Evolutionary conservation across 2,329 filamentous ascomycete species (phyloP).

Genomic region (Cercospora janseana): DNA sequence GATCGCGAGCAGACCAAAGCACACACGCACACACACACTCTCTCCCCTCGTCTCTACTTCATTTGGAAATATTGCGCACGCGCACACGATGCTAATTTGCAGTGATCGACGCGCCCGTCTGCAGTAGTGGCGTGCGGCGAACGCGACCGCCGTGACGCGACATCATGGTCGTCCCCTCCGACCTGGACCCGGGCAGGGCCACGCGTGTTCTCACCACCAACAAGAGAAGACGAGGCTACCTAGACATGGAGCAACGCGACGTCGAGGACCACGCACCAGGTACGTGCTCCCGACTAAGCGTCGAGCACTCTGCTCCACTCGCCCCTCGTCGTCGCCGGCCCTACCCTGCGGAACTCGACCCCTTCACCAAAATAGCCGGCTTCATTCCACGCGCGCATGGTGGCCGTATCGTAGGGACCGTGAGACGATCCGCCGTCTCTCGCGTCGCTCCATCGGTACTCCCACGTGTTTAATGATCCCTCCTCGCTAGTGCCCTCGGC

Average conservation of each 20-base stretch:
- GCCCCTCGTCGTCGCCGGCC: constrained; percentile 39
- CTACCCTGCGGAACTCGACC: constrained; percentile 58
- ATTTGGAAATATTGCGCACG: neutral
- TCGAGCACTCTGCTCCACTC: constrained; percentile 47
- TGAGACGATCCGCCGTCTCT: constrained; percentile 75
- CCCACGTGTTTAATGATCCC: constrained; percentile 56
- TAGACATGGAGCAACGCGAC: too few species aligned
- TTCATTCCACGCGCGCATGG: constrained; percentile 87
- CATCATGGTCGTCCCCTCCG: too few species aligned
- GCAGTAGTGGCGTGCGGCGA: too few species aligned
- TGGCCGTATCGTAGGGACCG: constrained; percentile 79
- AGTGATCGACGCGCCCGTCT: too few species aligned
- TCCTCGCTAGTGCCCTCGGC: neutral
- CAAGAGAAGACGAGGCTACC: too few species aligned
- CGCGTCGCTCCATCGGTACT: constrained; percentile 89
- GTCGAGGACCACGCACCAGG: constrained; percentile 3
- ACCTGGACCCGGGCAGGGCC: too few species aligned
- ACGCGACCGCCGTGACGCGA: too few species aligned
- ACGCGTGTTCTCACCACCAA: too few species aligned
- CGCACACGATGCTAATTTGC: neutral
- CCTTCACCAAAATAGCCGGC: constrained; percentile 91
- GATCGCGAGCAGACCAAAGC: too few species aligned
- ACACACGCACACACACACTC: too few species aligned
- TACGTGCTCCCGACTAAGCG: constrained; percentile 24
- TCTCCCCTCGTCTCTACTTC: too few species aligned